These are phyloP conservation scores for Gamarada debralockiae DNA, from an alignment of 495 filamentous ascomycete genomes.

Conservation along the genomic window DNA sequence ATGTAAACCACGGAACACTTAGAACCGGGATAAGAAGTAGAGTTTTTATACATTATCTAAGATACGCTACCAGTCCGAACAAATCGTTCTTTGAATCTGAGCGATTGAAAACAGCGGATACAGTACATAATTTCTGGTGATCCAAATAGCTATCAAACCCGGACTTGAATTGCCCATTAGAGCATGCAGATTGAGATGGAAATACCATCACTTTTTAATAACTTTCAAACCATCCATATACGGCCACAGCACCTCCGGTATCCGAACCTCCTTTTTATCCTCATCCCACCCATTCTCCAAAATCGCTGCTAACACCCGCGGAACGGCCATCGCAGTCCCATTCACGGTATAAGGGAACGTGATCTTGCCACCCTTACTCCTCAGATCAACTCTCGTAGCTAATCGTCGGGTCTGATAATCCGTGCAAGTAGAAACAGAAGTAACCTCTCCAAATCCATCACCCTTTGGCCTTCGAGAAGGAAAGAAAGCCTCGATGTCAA, in stretches of 20 bases:
- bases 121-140: no score
- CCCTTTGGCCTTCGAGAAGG: slow-evolving; percentile 70
- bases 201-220: slow-evolving; percentile 45
- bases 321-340: slow-evolving; percentile 89
- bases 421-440: slow-evolving; percentile 83
- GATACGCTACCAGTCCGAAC: no score
- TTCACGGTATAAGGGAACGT: slow-evolving; percentile 83
- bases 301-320: slow-evolving; percentile 83
- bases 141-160: neutral
- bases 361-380: slow-evolving; percentile 38
- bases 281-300: slow-evolving; percentile 91
- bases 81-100: no score
- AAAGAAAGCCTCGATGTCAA: slow-evolving; percentile 92
- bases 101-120: no score
- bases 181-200: neutral
- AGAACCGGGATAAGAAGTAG: no score
- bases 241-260: slow-evolving; percentile 72
- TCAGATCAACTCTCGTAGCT: slow-evolving; percentile 60
- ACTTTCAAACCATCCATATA: slow-evolving; percentile 77
- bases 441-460: slow-evolving; percentile 91
- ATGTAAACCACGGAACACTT: no score
- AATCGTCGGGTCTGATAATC: slow-evolving; percentile 90
- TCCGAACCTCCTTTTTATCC: slow-evolving; percentile 51
- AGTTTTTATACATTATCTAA: no score
- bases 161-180: neutral